Conservation (phyloP, 352 stramenopile genomes). For the Globisporangium perplexum region DNA sequence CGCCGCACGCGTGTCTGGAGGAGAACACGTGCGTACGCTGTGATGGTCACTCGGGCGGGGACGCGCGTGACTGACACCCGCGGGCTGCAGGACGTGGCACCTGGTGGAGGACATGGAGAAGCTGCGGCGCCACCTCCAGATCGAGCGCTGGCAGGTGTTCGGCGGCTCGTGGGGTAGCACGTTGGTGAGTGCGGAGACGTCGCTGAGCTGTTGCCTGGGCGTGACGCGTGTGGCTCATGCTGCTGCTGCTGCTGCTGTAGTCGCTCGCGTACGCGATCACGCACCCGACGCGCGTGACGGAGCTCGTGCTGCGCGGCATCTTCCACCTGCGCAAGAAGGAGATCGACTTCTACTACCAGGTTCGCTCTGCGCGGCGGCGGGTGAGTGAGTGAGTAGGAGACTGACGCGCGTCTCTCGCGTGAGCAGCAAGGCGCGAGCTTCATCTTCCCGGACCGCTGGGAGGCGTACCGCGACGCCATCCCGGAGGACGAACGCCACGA, state of each 20-base stretch:
- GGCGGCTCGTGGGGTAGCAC: conserved; percentile 94
- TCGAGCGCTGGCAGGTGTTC: conserved; percentile 93
- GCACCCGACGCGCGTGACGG: conserved; percentile 77
- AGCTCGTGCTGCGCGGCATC: conserved; percentile 90
- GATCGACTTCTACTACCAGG: conserved; percentile 93
- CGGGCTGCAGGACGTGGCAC: conserved; percentile 60
- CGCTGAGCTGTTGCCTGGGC: background rate
- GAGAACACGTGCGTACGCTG: conserved; percentile 75
- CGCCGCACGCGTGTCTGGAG: conserved; percentile 79
- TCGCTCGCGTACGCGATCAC: conserved; percentile 90
- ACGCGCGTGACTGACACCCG: background rate
- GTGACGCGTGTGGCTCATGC: no score
- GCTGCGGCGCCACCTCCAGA: conserved; percentile 74
- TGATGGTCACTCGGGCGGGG: no score
- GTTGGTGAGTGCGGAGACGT: conserved; percentile 30
- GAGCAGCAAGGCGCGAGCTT: conserved; percentile 69
- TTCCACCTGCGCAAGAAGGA: conserved; percentile 89
- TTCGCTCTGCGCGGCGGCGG: conserved; percentile 8
- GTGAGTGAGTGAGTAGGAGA: no score
- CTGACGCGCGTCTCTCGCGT: no score
- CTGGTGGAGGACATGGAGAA: conserved; percentile 93
- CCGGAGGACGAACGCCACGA: conserved; percentile 77
- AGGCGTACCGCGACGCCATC: conserved; percentile 85
- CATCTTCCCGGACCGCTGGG: conserved; percentile 90
- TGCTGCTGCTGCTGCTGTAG: conserved; percentile 14